These are phyloP conservation scores for Phytopythium chamaehyphon DNA, from an alignment of 352 stramenopile species.

Conservation along the genomic window DNA sequence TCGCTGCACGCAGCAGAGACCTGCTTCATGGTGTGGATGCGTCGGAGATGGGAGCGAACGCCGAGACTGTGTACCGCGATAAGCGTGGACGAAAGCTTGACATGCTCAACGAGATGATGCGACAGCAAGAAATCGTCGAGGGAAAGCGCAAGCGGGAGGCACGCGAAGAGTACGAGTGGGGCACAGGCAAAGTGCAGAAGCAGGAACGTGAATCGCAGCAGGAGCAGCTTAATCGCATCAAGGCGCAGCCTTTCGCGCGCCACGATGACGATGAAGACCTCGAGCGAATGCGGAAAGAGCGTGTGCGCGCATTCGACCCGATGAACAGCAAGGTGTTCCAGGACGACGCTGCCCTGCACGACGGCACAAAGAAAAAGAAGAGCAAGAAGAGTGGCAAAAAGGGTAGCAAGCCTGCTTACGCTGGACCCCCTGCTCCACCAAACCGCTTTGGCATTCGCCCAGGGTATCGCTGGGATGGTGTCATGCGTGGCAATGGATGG, in stretches of 20 bases:
- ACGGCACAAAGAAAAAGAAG: conserved; percentile 22
- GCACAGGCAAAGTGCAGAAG: conserved; percentile 80
- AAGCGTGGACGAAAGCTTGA: conserved; percentile 80
- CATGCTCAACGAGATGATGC: conserved; percentile 83
- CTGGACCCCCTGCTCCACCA: conserved; percentile 59
- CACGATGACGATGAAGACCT: conserved; percentile 70
- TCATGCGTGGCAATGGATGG: conserved; percentile 95
- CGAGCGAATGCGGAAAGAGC: conserved; percentile 49
- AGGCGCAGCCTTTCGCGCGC: conserved; percentile 57
- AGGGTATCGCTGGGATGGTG: conserved; percentile 98
- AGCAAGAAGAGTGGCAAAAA: conserved; percentile 49
- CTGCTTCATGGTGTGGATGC: conserved; percentile 41
- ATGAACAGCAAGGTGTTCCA: conserved; percentile 77
- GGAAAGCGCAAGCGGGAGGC: conserved; percentile 73
- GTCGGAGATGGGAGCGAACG: conserved; percentile 66
- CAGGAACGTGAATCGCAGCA: conserved; percentile 51
- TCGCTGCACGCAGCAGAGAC: conserved; percentile 49
- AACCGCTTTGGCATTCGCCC: conserved; percentile 91
- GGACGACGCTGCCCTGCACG: conserved; percentile 36
- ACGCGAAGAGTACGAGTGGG: conserved; percentile 83
- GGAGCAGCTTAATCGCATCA: conserved; percentile 61
- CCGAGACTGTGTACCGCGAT: conserved; percentile 83
- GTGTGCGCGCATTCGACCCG: conserved; percentile 68
- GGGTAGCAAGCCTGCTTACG: conserved; percentile 55
- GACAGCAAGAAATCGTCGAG: conserved; percentile 73